These are phyloP conservation scores for Coemansia sp. DNA, from an alignment of 192 early-diverging fungal genomes.

Conservation along the genomic window DNA sequence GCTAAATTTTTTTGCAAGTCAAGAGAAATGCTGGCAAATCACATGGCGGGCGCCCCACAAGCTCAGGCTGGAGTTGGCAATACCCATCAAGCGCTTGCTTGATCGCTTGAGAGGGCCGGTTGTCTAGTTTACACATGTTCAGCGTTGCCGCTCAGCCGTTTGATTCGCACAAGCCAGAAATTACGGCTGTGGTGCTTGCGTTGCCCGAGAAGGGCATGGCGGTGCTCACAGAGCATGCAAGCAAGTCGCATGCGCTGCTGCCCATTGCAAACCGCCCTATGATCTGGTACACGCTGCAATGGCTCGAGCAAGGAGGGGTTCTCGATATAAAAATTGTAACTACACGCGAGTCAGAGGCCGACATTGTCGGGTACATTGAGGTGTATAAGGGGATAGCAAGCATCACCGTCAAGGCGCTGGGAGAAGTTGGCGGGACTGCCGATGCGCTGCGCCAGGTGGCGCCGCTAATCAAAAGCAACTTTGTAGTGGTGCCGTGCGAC, in stretches of 20 bases:
- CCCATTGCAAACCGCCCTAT: conserved; percentile 95
- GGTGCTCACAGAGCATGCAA: conserved; percentile 76
- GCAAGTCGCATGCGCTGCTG: conserved; percentile 88
- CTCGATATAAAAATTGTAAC: conserved; percentile 74
- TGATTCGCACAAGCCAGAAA: conserved; percentile 41
- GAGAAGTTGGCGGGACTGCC: conserved; percentile 71
- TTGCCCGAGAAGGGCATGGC: conserved; percentile 56
- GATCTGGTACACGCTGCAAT: conserved; percentile 89
- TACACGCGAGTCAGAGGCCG: conserved; percentile 60
- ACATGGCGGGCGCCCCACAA: no score
- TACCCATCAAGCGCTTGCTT: no score
- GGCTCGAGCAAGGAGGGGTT: conserved; percentile 87
- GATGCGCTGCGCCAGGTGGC: conserved; percentile 78
- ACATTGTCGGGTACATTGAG: conserved; percentile 53
- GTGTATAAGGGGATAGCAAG: conserved; percentile 59
- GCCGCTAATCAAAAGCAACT: conserved; percentile 85
- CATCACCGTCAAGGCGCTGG: conserved; percentile 39
- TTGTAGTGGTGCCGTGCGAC: conserved; percentile 91
- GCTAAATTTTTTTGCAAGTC: no score
- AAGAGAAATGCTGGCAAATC: no score
- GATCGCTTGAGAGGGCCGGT: no score
- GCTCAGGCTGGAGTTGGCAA: no score
- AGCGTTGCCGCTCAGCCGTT: conserved; percentile 25
- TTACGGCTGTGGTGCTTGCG: conserved; percentile 48
- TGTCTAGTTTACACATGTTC: conserved; percentile 36